Conservation (phyloP, 306 rosid species). For the Geum urbanum region DNA sequence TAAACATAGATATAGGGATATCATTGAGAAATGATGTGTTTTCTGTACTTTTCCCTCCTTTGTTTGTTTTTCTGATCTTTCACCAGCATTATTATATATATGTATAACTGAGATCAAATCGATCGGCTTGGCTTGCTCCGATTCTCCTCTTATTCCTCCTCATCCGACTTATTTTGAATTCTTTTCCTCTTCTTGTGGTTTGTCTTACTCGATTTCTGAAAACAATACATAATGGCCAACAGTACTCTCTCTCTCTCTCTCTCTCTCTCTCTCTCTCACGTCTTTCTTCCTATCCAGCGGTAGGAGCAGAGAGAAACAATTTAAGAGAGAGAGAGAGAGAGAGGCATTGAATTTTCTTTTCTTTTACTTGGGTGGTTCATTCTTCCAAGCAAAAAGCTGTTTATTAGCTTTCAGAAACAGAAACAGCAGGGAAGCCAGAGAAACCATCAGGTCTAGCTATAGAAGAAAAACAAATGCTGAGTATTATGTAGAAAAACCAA, state of each 20-base stretch:
- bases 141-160: neutral
- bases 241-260: constrained; percentile 13
- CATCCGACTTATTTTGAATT: constrained; percentile 46
- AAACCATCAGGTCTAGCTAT: constrained; percentile 20
- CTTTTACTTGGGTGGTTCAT: constrained; percentile 60
- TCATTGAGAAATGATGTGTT: constrained; percentile 92
- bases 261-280: neutral
- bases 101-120: neutral
- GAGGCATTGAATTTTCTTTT: constrained; percentile 18
- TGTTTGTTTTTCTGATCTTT: constrained; percentile 14
- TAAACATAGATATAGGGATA: constrained; percentile 8
- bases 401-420: constrained; percentile 80
- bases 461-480: constrained; percentile 36
- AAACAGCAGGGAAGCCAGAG: constrained; percentile 42
- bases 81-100: constrained; percentile 16
- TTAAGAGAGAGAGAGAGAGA: neutral
- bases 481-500: constrained; percentile 41
- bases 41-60: constrained; percentile 48
- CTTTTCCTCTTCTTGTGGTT: constrained; percentile 33
- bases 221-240: constrained; percentile 39
- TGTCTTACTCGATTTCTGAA: constrained; percentile 76
- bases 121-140: constrained; percentile 35
- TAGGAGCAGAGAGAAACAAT: neutral
- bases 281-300: too few relatives aligned
- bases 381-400: constrained; percentile 88